Base-by-base conservation (phyloP, 768 basidiomycete species). In the Tubosaeta sp. region DNA sequence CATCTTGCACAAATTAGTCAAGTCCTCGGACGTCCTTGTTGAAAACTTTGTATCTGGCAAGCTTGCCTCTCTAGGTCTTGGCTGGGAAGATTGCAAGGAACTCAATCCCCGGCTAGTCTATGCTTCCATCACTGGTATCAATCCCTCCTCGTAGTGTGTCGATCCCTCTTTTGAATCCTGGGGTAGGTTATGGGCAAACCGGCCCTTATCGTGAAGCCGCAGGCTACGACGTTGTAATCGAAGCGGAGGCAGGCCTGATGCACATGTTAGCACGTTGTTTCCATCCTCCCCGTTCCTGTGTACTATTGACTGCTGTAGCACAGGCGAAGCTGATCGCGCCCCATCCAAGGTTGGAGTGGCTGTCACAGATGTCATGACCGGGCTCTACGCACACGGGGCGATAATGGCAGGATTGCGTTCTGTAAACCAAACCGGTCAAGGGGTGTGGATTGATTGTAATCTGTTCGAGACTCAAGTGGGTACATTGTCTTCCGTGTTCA, bases 331-430 rank as follows among this genome's bases (percentile, higher is more conserved):
- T 9, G 85, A 87, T 60, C 84, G 92, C 10, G 80, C 83, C 14
- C 95, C 94, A 4, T 85, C 82, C 64, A 97, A 97, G 70, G 94
- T 95, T n/a, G 95, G 95, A 9, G 94, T 97, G 26, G 94, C 95
- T 2, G 86, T 86, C 6, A 95, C 93, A 12, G 95, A 94, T 70
- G 80, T 94, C 48, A 84, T 90, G 43, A 93, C 88, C 22, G 88
- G 88, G 3, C 76, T 97, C 25, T 97, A 95, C 67, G 85, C 92
- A 6, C 92, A 95, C 50, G 91, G 91, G 0, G 92, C 93, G 2
- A 88, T 97, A 55, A 85, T 97, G 79, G 95, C 95, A 6, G 94
- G 85, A 1, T 75, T 97, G 13, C 66, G 93, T 52, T 91, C 88
- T 10, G 79, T 92, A 19, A 78, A 82, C 52, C 82, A 86, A 62